phyloP scores from a whole-genome alignment of 257 asterid genomes.

The Solanum chmielewskii region DNA sequence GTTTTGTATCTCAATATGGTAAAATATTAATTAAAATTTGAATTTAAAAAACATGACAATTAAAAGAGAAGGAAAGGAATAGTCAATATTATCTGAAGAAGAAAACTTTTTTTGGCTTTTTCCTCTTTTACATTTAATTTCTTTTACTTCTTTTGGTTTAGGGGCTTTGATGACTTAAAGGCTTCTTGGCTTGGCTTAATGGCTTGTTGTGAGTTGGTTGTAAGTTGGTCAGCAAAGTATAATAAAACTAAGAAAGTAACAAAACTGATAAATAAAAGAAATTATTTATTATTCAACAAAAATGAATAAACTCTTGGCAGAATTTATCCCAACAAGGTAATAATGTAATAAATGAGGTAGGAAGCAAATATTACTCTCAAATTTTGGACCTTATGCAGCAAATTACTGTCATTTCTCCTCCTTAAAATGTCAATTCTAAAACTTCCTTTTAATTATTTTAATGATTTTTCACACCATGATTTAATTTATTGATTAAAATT shows the following conservation, averaged over 20 bases:
- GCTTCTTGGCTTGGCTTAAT: slow-evolving; percentile 9
- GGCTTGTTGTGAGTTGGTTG: background rate
- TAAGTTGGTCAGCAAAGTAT: slow-evolving; percentile 1
- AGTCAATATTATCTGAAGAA: background rate
- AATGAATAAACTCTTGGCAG: background rate
- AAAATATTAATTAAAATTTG: no score
- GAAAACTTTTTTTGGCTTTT: background rate
- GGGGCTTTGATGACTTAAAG: background rate
- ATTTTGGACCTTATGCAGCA: background rate
- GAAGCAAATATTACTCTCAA: background rate
- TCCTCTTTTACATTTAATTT: background rate
- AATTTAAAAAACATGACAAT: no score
- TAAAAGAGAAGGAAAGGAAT: no score
- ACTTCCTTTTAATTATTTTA: background rate
- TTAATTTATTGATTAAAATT: background rate
- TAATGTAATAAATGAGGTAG: background rate
- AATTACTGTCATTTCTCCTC: background rate
- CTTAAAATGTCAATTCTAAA: background rate
- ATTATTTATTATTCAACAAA: background rate
- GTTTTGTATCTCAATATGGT: no score
- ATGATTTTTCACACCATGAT: background rate
- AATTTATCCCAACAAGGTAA: background rate
- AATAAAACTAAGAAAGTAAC: background rate
- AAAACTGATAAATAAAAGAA: background rate
- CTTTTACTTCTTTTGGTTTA: background rate